These are phyloP conservation scores for Naganishia randhawae DNA, from an alignment of 768 basidiomycete species.

Conservation along the genomic window DNA sequence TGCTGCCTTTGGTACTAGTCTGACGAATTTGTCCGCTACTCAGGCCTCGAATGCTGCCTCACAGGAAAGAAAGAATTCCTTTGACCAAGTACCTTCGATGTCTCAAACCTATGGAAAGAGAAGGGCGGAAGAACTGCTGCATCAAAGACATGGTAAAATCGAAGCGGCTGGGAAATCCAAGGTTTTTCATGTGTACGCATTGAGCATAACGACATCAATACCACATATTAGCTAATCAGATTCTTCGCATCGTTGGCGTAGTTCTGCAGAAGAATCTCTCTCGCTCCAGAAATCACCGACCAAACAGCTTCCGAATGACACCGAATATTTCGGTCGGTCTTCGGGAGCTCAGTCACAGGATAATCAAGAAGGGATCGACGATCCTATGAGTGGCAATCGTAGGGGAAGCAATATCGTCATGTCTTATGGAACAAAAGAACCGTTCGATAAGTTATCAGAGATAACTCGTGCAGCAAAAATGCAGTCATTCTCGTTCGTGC, in stretches of 20 bases:
- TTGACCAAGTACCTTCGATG: neutral
- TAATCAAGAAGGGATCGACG: neutral
- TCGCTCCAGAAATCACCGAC: constrained; percentile 10
- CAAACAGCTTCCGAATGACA: neutral
- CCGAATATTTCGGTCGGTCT: neutral
- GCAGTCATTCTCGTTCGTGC: constrained; percentile 9
- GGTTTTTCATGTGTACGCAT: constrained; percentile 16
- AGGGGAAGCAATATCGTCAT: constrained; percentile 12
- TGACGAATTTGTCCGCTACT: neutral
- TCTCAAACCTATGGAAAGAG: constrained; percentile 1
- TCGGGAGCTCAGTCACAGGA: neutral
- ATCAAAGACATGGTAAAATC: constrained; percentile 6
- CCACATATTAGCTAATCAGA: neutral
- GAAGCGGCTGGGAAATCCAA: constrained; percentile 16
- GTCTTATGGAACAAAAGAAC: constrained; percentile 9
- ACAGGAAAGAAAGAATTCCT: neutral
- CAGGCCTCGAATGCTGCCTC: neutral
- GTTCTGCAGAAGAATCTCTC: constrained; percentile 11
- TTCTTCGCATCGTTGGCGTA: neutral
- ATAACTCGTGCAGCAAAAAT: constrained; percentile 9
- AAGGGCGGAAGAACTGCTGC: constrained; percentile 11
- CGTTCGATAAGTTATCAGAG: constrained; percentile 13
- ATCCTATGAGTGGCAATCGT: constrained; percentile 1
- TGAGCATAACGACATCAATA: no score
- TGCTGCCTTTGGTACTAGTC: neutral